A percentile compares a stretch with the other conserved stretches of the same genome.
phyloP scores from a whole-genome alignment of 257 asterid genomes.

The Anisodus acutangulus region DNA sequence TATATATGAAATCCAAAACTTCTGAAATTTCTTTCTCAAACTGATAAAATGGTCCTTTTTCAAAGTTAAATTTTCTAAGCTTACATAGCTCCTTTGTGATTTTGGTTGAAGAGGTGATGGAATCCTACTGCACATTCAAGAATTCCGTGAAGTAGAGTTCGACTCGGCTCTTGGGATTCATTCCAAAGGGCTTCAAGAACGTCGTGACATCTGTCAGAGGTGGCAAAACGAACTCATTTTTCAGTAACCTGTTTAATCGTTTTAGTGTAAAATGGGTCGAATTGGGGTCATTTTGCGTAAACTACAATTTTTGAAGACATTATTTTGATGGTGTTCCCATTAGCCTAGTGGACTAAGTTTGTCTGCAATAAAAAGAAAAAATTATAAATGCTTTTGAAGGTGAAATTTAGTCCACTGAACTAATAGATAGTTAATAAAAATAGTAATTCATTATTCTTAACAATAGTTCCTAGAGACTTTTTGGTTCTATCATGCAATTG shows the following conservation, averaged over 20 bases:
- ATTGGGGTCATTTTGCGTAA: background rate
- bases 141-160: constrained; percentile 72
- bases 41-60: constrained; percentile 70
- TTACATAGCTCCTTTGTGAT: constrained; percentile 86
- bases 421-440: no score
- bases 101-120: constrained; percentile 88
- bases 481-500: no score
- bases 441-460: no score
- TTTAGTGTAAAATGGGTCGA: background rate
- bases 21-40: constrained; percentile 75
- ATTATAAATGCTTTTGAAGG: background rate
- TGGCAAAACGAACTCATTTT: background rate
- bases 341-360: background rate
- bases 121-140: constrained; percentile 86
- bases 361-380: background rate
- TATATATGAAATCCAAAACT: constrained; percentile 74
- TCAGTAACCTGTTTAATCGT: background rate
- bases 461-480: no score
- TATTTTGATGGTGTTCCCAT: background rate
- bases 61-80: constrained; percentile 74
- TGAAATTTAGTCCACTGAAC: background rate
- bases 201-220: constrained; percentile 62
- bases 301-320: background rate
- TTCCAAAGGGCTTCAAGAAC: constrained; percentile 79
- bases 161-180: constrained; percentile 60